These are phyloP conservation scores for Laburnicola sp. DNA, from an alignment of 2,329 filamentous ascomycete species.

Conservation along the genomic window DNA sequence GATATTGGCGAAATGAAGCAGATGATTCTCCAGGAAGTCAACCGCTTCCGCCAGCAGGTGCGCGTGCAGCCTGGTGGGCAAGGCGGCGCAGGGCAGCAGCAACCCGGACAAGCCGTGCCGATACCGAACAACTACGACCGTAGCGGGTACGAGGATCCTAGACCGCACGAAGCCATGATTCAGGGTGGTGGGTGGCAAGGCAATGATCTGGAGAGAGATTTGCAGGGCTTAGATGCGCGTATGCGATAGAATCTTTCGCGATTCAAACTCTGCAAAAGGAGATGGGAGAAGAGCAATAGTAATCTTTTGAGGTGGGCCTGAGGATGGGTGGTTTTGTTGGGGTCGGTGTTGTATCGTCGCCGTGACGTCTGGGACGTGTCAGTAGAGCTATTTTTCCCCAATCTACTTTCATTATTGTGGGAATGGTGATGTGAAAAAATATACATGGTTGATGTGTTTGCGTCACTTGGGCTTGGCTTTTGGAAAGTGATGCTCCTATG, in stretches of 20 bases:
- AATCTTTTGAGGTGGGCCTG: neutral
- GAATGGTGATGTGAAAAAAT: too few relatives aligned
- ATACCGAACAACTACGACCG: constrained; percentile 65
- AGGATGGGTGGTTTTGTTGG: neutral
- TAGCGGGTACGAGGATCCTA: constrained; percentile 62
- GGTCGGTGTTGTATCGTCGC: too few relatives aligned
- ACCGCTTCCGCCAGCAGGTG: constrained; percentile 72
- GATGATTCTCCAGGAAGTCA: constrained; percentile 96
- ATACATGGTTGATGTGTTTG: too few relatives aligned
- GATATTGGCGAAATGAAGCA: constrained; percentile 93
- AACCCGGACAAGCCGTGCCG: constrained; percentile 59
- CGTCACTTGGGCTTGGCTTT: too few relatives aligned
- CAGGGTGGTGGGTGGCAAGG: constrained; percentile 40
- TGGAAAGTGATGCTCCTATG: too few relatives aligned
- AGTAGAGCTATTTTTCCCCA: too few relatives aligned
- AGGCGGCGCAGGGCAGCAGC: constrained; percentile 42
- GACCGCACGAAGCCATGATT: constrained; percentile 60
- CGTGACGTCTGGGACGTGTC: too few relatives aligned
- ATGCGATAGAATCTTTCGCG: constrained; percentile 9
- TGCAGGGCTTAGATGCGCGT: constrained; percentile 51
- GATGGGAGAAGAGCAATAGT: neutral
- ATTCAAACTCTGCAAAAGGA: neutral
- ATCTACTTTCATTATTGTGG: too few relatives aligned
- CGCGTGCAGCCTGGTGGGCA: constrained; percentile 42
- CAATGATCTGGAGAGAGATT: constrained; percentile 50